A percentile compares a stretch with the other conserved stretches of the same genome.
Conservation (phyloP, 2,329 filamentous ascomycete genomes). For the Fusarium denticulatum region DNA sequence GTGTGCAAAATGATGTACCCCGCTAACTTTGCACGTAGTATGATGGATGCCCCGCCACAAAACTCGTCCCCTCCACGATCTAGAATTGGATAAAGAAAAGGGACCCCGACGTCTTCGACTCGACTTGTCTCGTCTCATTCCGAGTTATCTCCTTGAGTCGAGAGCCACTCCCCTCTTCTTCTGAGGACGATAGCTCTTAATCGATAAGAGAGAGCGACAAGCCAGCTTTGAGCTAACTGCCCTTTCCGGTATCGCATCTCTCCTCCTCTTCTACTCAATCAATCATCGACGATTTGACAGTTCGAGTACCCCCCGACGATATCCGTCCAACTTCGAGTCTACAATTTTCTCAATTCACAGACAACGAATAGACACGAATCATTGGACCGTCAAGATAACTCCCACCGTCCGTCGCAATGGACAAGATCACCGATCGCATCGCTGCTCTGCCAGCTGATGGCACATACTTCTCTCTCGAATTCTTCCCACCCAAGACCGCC, state of each 20-base stretch:
- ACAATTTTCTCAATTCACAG: background rate
- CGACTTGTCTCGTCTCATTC: conserved; percentile 10
- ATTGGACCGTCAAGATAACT: background rate
- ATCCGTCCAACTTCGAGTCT: conserved; percentile 11
- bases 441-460: conserved; percentile 83
- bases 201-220: conserved; percentile 11
- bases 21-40: conserved; percentile 17
- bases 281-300: background rate
- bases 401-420: conserved; percentile 59
- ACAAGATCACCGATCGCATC: conserved; percentile 96
- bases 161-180: background rate
- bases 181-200: background rate
- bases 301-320: conserved; percentile 20
- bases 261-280: background rate
- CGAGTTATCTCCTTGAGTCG: conserved; percentile 33
- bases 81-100: conserved; percentile 8
- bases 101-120: conserved; percentile 11
- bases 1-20: conserved; percentile 29
- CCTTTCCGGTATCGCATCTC: conserved; percentile 9
- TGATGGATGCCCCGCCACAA: conserved; percentile 44
- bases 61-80: conserved; percentile 38
- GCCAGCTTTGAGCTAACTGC: background rate
- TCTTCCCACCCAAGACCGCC: conserved; percentile 97
- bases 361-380: background rate
- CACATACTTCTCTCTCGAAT: conserved; percentile 95